Percentiles rank a stretch among this genome's conserved stretches.
phyloP scores from a whole-genome alignment of 73 alveolate genomes.

The Paramecium tetraurelia region DNA sequence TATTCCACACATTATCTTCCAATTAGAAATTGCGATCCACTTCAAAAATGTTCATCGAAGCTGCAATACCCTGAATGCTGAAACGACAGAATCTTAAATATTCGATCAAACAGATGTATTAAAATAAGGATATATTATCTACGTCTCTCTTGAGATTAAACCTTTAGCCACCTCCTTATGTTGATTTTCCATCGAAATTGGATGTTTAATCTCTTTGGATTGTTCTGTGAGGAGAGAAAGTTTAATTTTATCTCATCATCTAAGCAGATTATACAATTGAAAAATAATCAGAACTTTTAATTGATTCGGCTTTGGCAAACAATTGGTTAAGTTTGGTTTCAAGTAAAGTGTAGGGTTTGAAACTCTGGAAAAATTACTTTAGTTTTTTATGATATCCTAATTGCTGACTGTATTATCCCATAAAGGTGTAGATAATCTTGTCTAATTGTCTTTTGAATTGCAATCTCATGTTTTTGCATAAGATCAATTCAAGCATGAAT shows the following conservation, averaged over 20 bases:
- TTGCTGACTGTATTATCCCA: neutral
- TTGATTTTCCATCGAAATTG: neutral
- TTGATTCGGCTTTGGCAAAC: neutral
- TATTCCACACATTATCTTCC: slow-evolving; percentile 35
- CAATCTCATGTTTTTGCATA: neutral
- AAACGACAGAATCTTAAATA: neutral
- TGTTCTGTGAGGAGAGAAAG: neutral
- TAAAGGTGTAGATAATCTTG: neutral
- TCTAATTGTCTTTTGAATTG: neutral
- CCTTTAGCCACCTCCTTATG: neutral
- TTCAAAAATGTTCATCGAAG: neutral
- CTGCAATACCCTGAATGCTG: neutral
- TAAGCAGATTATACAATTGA: neutral
- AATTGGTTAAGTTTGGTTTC: neutral
- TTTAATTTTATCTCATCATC: neutral
- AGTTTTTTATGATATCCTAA: neutral
- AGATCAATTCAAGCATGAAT: neutral
- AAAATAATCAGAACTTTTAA: neutral
- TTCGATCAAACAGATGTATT: neutral
- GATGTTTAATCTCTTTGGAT: neutral
- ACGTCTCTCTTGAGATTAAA: neutral
- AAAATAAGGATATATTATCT: neutral
- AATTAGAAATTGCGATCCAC: slow-evolving; percentile 35
- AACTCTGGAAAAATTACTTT: neutral
- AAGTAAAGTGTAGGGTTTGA: neutral